Conservation (phyloP, 2,329 filamentous ascomycete species). For the Pseudomassariella vexata region DNA sequence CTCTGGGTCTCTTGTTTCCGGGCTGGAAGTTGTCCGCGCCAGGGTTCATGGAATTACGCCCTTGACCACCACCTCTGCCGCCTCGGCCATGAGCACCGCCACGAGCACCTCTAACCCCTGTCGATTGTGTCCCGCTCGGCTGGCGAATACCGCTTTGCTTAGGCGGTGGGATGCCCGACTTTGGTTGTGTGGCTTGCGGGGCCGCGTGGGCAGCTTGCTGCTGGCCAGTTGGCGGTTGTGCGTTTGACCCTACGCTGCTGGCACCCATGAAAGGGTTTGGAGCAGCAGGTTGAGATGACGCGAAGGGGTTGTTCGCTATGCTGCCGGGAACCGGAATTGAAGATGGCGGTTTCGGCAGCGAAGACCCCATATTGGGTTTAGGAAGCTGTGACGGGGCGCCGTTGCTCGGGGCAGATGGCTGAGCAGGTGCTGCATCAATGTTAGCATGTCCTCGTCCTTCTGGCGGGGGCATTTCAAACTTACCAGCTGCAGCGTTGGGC, state of each 20-base stretch:
- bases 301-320: conserved; percentile 15
- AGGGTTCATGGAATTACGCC: conserved; percentile 38
- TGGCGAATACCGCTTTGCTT: conserved; percentile 16
- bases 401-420: conserved; percentile 5
- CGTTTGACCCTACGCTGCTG: conserved; percentile 4
- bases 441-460: conserved; percentile 8
- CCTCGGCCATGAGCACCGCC: conserved; percentile 20
- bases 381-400: conserved; percentile 8
- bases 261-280: conserved; percentile 5
- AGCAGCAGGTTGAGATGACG: conserved; percentile 7
- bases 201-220: conserved; percentile 12
- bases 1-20: conserved; percentile 48
- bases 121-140: conserved; percentile 18
- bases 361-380: conserved; percentile 8
- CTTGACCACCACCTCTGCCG: conserved; percentile 27
- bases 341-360: conserved; percentile 14
- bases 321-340: conserved; percentile 1
- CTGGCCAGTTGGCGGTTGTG: conserved; percentile 10
- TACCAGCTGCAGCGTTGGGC: conserved; percentile 4
- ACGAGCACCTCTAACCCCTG: no score
- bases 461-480: neutral
- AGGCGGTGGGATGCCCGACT: conserved; percentile 18
- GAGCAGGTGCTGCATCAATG: conserved; percentile 9
- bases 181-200: conserved; percentile 19
- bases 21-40: conserved; percentile 47